Percentiles rank a stretch among this genome's conserved stretches.
Conservation (phyloP, 139 green algal genomes). For the Closterium sp. region DNA sequence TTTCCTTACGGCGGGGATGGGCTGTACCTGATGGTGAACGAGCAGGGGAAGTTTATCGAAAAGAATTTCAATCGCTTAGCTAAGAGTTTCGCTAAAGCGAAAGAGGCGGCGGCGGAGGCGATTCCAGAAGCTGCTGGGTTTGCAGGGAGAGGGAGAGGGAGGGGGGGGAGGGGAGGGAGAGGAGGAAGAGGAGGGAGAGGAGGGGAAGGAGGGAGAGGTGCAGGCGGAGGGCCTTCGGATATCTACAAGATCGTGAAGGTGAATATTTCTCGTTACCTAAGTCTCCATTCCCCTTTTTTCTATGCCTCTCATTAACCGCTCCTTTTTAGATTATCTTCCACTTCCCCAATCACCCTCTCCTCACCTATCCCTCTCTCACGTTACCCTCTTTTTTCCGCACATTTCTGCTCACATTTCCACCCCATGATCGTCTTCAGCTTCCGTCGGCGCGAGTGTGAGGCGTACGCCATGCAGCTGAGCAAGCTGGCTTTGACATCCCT, state of each 20-base stretch:
- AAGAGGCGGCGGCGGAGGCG: slow-evolving; percentile 10
- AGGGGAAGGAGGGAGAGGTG: slow-evolving; percentile 2
- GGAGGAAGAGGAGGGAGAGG: slow-evolving; percentile 30
- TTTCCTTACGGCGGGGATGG: slow-evolving; percentile 74
- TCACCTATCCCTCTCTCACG: no score
- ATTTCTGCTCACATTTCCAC: slow-evolving; percentile 68
- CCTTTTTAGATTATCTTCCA: no score
- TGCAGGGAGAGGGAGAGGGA: slow-evolving; percentile 26
- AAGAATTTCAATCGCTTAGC: slow-evolving; percentile 67
- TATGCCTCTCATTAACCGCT: no score
- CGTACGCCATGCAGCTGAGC: no score
- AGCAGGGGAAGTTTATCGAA: slow-evolving; percentile 62
- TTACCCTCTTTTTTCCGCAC: no score
- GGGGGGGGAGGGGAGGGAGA: slow-evolving; percentile 27
- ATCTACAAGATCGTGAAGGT: slow-evolving; percentile 61
- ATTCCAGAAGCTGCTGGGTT: background rate
- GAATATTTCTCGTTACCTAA: no score
- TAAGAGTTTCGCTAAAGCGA: slow-evolving; percentile 12
- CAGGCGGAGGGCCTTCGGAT: slow-evolving; percentile 24
- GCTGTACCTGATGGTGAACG: slow-evolving; percentile 71
- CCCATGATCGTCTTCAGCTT: slow-evolving; percentile 96
- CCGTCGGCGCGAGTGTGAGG: no score
- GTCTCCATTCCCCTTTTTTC: no score
- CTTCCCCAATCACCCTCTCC: no score
- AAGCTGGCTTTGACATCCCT: no score